phyloP scores from a whole-genome alignment of 1,284 basidiomycete genomes.

The Polyporus tsugae region DNA sequence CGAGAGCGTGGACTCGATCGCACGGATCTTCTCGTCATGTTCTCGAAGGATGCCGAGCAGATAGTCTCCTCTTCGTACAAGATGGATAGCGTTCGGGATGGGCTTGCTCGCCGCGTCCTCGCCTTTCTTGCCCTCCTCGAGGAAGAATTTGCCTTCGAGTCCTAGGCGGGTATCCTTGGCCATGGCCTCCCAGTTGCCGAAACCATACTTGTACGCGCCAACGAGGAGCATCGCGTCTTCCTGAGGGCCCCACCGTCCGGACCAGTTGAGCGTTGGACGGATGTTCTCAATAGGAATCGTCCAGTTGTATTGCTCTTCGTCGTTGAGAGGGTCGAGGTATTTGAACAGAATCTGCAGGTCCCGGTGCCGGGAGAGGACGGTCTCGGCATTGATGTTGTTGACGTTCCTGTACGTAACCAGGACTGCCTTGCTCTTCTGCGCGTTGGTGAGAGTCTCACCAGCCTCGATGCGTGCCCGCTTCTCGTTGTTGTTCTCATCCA shows the following conservation, averaged over 20 bases:
- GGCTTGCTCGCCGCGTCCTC: slow-evolving; percentile 82
- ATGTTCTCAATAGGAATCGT: slow-evolving; percentile 91
- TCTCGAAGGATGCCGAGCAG: slow-evolving; percentile 90
- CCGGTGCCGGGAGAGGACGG: slow-evolving; percentile 89
- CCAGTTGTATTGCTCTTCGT: slow-evolving; percentile 82
- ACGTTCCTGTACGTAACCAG: slow-evolving; percentile 92
- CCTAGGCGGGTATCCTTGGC: slow-evolving; percentile 87
- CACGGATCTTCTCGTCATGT: slow-evolving; percentile 90
- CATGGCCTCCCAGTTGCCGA: slow-evolving; percentile 98
- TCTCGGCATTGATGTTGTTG: slow-evolving; percentile 97
- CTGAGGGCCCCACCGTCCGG: slow-evolving; percentile 91
- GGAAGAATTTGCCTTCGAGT: slow-evolving; percentile 94
- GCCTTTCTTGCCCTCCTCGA: slow-evolving; percentile 95
- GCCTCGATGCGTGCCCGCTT: slow-evolving; percentile 80
- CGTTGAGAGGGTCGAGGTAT: slow-evolving; percentile 72
- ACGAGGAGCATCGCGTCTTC: slow-evolving; percentile 96
- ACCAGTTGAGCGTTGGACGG: slow-evolving; percentile 95
- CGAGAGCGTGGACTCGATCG: slow-evolving; percentile 79
- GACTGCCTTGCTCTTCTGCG: slow-evolving; percentile 95
- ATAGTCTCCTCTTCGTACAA: slow-evolving; percentile 97
- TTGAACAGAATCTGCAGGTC: slow-evolving; percentile 92
- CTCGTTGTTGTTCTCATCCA: slow-evolving; percentile 85
- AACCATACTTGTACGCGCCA: slow-evolving; percentile 93
- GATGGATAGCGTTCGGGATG: slow-evolving; percentile 96
- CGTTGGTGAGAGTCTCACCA: slow-evolving; percentile 87